Evolutionary conservation across 352 stramenopile genomes (phyloP), one percentile per base, ranked within the genome.

Genomic region (Globisporangium barbulae): DNA sequence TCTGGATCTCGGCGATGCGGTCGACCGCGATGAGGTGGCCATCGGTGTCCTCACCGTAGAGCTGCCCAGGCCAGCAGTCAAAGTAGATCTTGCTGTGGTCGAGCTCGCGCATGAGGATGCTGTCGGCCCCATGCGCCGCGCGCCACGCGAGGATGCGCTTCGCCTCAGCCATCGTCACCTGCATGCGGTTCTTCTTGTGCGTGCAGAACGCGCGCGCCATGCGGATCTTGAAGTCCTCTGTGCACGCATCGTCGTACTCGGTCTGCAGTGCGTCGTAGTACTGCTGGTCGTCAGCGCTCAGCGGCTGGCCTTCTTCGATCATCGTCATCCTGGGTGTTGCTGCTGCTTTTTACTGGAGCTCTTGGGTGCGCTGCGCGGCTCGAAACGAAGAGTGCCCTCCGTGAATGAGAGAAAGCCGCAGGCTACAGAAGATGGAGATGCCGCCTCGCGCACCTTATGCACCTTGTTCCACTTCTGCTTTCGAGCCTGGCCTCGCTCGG

Each of bases 21-120:
- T 94, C 85, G 17, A 91, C 72, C 0, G 73, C 76, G 48, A 94
- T 79, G 13, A 93, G 31, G 64, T 94, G 83, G 3, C 85, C 83
- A 12, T 89, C 77, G 19, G 67, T 75, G 68, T 94, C 85, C 67
- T 92, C 82, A 28, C 85, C 83, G 60, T 90, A 90, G 25, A 90
- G 65, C 56, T 78, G 76, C 4, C 65, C 77, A 0, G 74, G 82
- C 81, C 83, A 92, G 59, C 64, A 89, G n/a, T 90, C 74, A 44
- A 78, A 87, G 67, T 82, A 90, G 25, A 88, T 19, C 45, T 88
- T 87, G 35, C 70, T 76, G 49, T 78, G 68, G 13, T 88, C 74
- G 19, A 94, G 62, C 19, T 88, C 76, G 21, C 64, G 68, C 6
- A 63, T 73, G 2, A 93, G 65, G 31, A 92, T 65, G 28, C 62